phyloP scores from a whole-genome alignment of 176 grass and related monocot genomes.

The Triticum turgidum region DNA sequence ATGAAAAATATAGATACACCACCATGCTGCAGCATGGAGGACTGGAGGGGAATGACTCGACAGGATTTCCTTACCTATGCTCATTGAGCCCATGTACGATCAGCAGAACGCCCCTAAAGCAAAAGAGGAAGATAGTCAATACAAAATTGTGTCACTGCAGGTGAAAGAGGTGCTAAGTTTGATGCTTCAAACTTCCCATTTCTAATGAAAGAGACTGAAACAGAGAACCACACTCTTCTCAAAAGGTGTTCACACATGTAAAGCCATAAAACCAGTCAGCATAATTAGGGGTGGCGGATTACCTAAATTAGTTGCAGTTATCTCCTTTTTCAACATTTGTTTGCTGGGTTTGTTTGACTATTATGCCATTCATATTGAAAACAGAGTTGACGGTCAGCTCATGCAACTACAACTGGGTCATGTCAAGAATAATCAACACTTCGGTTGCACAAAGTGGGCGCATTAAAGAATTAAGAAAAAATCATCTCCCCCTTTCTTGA shows the following conservation, averaged over 20 bases:
- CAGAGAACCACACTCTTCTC: background rate
- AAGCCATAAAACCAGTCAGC: background rate
- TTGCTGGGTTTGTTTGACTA: slow-evolving; percentile 11
- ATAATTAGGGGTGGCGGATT: background rate
- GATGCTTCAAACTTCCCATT: background rate
- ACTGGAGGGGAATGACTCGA: background rate
- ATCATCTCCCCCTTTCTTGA: background rate
- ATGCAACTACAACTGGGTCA: background rate
- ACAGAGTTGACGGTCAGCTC: background rate
- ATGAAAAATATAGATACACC: background rate
- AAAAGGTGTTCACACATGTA: background rate
- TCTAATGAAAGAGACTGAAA: slow-evolving; percentile 2
- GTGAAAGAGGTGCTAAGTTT: background rate
- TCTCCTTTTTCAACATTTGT: background rate
- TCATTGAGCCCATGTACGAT: slow-evolving; percentile 97
- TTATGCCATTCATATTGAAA: background rate
- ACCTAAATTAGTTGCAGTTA: background rate
- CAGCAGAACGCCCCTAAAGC: slow-evolving; percentile 76
- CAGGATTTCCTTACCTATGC: slow-evolving; percentile 55
- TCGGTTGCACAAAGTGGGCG: background rate
- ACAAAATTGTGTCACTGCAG: background rate
- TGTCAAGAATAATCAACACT: slow-evolving; percentile 17
- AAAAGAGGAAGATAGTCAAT: slow-evolving; percentile 27
- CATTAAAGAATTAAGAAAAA: slow-evolving; percentile 1
- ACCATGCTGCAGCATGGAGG: background rate